A percentile compares a stretch with the other conserved stretches of the same genome.
These are phyloP conservation scores for Boletus patriciae DNA, from an alignment of 768 basidiomycete genomes.

Conservation along the genomic window DNA sequence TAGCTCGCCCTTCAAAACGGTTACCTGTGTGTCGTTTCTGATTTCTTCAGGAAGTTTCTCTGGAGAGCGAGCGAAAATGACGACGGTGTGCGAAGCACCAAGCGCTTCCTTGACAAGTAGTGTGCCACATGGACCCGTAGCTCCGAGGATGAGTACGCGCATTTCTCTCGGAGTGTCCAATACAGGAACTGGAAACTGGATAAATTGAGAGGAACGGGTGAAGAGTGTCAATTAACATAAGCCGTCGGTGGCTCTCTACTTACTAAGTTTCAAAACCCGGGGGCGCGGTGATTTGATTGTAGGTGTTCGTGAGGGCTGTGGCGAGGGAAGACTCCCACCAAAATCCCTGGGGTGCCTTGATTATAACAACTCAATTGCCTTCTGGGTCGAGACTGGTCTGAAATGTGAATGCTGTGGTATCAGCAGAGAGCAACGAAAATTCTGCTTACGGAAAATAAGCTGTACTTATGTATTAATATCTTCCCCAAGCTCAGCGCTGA, in stretches of 20 bases:
- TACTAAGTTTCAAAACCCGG: neutral
- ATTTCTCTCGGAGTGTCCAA: conserved; percentile 26
- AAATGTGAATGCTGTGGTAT: neutral
- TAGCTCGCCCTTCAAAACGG: conserved; percentile 55
- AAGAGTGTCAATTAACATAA: neutral
- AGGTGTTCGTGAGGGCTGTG: neutral
- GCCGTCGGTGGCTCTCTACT: neutral
- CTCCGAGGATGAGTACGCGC: conserved; percentile 68
- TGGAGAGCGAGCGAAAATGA: conserved; percentile 65
- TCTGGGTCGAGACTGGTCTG: neutral
- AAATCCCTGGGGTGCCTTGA: neutral
- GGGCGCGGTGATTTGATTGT: neutral
- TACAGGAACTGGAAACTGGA: neutral
- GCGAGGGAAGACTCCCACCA: neutral
- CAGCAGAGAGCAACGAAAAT: neutral
- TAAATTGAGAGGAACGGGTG: neutral
- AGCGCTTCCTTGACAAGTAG: conserved; percentile 59
- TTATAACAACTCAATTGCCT: neutral
- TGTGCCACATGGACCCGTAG: conserved; percentile 61
- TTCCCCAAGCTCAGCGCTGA: neutral
- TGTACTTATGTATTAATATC: neutral
- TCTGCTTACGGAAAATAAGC: neutral
- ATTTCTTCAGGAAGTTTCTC: conserved; percentile 59
- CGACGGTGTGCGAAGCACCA: conserved; percentile 42
- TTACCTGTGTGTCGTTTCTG: conserved; percentile 43